These are phyloP conservation scores for Cryptosporidium felis DNA, from an alignment of 169 alveolate species.

Conservation along the genomic window DNA sequence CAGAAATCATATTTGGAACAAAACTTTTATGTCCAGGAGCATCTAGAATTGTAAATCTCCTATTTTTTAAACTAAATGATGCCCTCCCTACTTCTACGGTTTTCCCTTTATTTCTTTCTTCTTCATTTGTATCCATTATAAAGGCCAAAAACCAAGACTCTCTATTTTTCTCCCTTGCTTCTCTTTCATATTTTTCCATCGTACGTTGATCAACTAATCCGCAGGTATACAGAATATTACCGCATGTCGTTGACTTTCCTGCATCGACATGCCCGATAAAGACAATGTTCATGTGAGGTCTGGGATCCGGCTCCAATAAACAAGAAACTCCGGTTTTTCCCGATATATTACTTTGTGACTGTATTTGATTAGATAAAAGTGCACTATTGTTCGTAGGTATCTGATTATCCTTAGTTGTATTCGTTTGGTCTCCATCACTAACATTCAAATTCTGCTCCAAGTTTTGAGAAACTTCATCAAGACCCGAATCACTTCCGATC, in stretches of 20 bases:
- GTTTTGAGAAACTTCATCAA: neutral
- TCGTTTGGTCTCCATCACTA: neutral
- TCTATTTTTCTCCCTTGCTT: conserved; percentile 97
- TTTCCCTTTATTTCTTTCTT: conserved; percentile 96
- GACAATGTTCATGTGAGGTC: conserved; percentile 93
- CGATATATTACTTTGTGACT: neutral
- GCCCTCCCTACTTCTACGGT: conserved; percentile 99
- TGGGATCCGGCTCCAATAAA: conserved; percentile 82
- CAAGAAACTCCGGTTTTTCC: neutral
- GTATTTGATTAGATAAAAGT: too few relatives aligned
- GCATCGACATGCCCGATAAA: conserved; percentile 99
- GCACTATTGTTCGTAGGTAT: neutral
- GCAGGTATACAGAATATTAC: conserved; percentile 87
- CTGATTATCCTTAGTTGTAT: neutral
- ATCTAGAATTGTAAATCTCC: conserved; percentile 97
- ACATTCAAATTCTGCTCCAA: neutral
- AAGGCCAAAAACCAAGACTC: conserved; percentile 99
- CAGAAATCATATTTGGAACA: conserved; percentile 99
- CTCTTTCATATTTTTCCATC: conserved; percentile 95
- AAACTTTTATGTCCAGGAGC: conserved; percentile 99
- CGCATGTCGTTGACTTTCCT: conserved; percentile 99
- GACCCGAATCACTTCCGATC: too few relatives aligned
- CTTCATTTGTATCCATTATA: conserved; percentile 99
- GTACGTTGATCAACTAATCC: conserved; percentile 96
- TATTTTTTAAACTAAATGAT: conserved; percentile 89